Evolutionary conservation across 1,139 yeast genomes (phyloP), one percentile per base, ranked within the genome.

Genomic region (Oligophagozyma castellii): DNA sequence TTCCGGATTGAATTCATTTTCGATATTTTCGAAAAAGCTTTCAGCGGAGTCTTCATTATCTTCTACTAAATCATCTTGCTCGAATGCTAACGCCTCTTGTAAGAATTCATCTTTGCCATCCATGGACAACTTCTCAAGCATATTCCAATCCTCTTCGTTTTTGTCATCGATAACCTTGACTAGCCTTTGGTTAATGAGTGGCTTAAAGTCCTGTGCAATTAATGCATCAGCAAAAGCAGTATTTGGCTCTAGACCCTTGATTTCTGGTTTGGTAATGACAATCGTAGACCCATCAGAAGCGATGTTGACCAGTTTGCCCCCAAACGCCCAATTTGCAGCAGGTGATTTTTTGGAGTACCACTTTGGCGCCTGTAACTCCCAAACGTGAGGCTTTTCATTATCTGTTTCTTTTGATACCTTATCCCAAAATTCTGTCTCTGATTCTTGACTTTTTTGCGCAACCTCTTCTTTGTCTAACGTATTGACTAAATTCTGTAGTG

Each of bases 401-500:
- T 41, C 27, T 31, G 61, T 59, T 22, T 59, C 59, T 15, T 76
- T 66, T 1, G 93, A 73, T 19, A 77, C 65, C 43, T 71, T 67
- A 44, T 71, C 77, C 95, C 96, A 89, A 53, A 89, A 89, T 43
- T 86, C 95, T 34, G 74, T 76, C 36, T 69, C 76, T 34, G 70
- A 65, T 29, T 50, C 55, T 22, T 46, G 44, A 22, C 43, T 44
- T 25, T 48, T 51, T 10, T 42, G 33, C 7, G 39, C 47, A 20
- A 43, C 40, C 76, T 74, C 46, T 29, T 44, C 43, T 24, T 41
- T 33, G 32, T 53, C 57, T 14, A 46, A 29, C 10, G 41, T 39
- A 20, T 37, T 50, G 13, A 39, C 42, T 22, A 51, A 34, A 49
- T 84, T 95, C 57, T 92, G 99, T 37, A 92, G 61, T 21, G 95